These are phyloP conservation scores for Botrytis fabae DNA, from an alignment of 2,329 filamentous ascomycete genomes.

Conservation along the genomic window DNA sequence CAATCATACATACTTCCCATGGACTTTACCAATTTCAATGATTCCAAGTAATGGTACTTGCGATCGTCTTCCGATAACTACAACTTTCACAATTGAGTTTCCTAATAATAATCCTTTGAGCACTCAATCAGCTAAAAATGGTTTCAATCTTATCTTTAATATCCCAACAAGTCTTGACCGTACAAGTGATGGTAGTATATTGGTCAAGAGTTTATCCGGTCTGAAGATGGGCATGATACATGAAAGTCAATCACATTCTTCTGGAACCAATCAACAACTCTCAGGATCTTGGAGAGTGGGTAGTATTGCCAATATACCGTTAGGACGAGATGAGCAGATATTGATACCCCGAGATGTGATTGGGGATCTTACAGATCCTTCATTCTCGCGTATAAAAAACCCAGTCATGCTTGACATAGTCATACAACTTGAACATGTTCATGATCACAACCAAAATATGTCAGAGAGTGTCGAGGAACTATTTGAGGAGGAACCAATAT, in stretches of 20 bases:
- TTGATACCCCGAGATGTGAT: conserved; percentile 76
- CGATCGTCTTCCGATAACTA: conserved; percentile 66
- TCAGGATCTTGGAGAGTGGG: conserved; percentile 68
- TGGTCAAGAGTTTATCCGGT: conserved; percentile 55
- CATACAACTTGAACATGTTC: conserved; percentile 48
- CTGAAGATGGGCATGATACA: conserved; percentile 67
- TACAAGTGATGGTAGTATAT: conserved; percentile 47
- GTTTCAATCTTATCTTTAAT: conserved; percentile 46
- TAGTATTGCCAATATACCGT: conserved; percentile 74
- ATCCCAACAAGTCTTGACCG: conserved; percentile 50
- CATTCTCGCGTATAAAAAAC: conserved; percentile 79
- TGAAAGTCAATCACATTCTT: conserved; percentile 49
- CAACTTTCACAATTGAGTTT: conserved; percentile 69
- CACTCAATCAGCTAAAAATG: conserved; percentile 24
- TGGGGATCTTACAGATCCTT: conserved; percentile 75
- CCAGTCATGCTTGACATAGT: conserved; percentile 71
- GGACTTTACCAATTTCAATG: conserved; percentile 79
- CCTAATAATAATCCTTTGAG: conserved; percentile 47
- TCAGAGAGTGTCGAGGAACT: conserved; percentile 30
- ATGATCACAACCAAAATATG: conserved; percentile 29
- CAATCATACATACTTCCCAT: conserved; percentile 87
- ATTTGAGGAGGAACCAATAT: conserved; percentile 29
- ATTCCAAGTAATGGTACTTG: conserved; percentile 79
- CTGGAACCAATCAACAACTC: conserved; percentile 40
- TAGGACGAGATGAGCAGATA: conserved; percentile 86